Conservation (phyloP, 306 rosid genomes). For the Vigna hirtella region DNA sequence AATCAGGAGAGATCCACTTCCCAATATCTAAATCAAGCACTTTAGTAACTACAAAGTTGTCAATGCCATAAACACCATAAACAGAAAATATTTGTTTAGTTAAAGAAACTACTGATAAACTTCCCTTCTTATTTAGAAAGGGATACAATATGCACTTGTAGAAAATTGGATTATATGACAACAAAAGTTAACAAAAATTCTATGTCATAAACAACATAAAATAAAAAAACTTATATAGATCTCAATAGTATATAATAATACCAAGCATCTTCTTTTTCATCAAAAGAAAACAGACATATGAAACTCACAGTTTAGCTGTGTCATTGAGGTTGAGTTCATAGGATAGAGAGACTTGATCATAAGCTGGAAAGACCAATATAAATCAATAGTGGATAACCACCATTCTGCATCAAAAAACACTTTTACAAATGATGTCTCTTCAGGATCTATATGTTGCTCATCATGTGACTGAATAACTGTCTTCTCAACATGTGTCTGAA, state of each 20-base stretch:
- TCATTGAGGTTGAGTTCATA: slow-evolving; percentile 53
- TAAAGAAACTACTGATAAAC: slow-evolving; percentile 60
- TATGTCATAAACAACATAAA: background rate
- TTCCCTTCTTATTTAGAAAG: slow-evolving; percentile 61
- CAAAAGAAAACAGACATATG: slow-evolving; percentile 49
- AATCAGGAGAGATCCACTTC: slow-evolving; percentile 63
- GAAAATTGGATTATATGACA: slow-evolving; percentile 39
- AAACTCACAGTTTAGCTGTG: slow-evolving; percentile 57
- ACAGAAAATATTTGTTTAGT: slow-evolving; percentile 56
- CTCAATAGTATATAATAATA: slow-evolving; percentile 57
- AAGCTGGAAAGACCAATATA: slow-evolving; percentile 55
- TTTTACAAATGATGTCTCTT: slow-evolving; percentile 53
- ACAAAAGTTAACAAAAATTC: slow-evolving; percentile 21
- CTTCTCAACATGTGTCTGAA: slow-evolving; percentile 34
- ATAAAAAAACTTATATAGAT: slow-evolving; percentile 8
- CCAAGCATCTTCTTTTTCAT: slow-evolving; percentile 57
- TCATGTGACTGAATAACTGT: slow-evolving; percentile 39
- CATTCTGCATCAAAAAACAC: slow-evolving; percentile 63
- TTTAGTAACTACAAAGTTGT: slow-evolving; percentile 57
- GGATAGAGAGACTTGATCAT: slow-evolving; percentile 55
- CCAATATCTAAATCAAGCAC: slow-evolving; percentile 75
- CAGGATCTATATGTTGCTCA: slow-evolving; percentile 49
- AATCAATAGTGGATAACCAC: slow-evolving; percentile 52
- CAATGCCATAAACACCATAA: slow-evolving; percentile 59
- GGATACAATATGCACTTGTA: slow-evolving; percentile 60